Evolutionary conservation across 345 rosid species (phyloP), one percentile per base, ranked within the genome.

Genomic region (Ceriops zippeliana): DNA sequence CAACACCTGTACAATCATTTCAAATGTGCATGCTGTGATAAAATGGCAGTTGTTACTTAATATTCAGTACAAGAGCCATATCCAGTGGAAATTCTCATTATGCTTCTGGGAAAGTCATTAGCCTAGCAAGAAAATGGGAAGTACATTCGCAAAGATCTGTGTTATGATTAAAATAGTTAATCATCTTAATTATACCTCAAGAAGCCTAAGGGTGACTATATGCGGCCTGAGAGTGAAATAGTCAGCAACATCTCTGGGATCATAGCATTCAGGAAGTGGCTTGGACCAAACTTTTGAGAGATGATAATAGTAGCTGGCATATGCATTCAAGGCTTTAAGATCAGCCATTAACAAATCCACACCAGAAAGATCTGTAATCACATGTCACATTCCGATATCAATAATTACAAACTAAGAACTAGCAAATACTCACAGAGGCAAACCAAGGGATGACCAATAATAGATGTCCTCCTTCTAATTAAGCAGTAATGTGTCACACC

Each of bases 201-300:
- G 75, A 77, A 93, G 88, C 69, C 98, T 87, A 76, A 88, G 79
- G 66, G 87, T 91, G 66, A 90, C 85, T 10, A 93, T 72, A 83
- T 93, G 98, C 27, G 96, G 98, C 83, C 97, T 86, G 82, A 88
- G 88, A 72, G 81, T 82, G 82, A 90, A 93, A 76, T 93, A 93
- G 70, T 86, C 86, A 68, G 80, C 75, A 75, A 93, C 90, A 68
- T 75, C 90, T 70, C 88, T 80, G 1, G 96, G 86, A 71, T 89
- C 83, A 70, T 93, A 93, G 42, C 75, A 82, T 86, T 90, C 95
- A 11, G 98, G 97, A 78, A 90, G 96, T 28, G 96, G 95, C 85
- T 84, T 89, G 38, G 97, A 90, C 96, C 97, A 93, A 57, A 80
- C 38, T 83, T 83, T 88, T 28, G 92, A 84, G 22, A 76, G 75